Percentiles rank a stretch among this genome's conserved stretches.
Conservation (phyloP, 164 flowering plant genomes). For the Kingdonia uniflora region DNA sequence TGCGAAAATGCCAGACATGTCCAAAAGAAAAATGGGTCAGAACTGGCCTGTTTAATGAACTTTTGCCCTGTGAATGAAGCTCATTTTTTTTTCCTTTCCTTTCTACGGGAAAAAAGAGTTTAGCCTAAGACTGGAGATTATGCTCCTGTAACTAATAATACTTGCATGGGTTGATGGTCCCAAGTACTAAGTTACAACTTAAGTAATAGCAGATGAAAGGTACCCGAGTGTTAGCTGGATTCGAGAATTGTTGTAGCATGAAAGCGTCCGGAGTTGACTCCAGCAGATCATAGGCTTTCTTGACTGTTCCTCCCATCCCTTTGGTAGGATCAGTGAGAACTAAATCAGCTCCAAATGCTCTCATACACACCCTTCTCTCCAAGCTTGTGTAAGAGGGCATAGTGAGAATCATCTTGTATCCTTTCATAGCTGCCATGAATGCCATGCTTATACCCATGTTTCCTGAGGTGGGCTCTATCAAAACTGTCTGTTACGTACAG, state of each 20-base stretch:
- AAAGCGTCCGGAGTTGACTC: slow-evolving; percentile 75
- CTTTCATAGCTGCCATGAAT: slow-evolving; percentile 89
- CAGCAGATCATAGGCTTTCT: slow-evolving; percentile 73
- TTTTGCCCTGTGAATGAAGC: too few species aligned
- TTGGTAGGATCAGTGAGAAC: slow-evolving; percentile 83
- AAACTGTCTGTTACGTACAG: slow-evolving; percentile 38
- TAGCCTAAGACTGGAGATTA: too few species aligned
- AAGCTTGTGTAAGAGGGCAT: slow-evolving; percentile 99
- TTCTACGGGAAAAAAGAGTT: too few species aligned
- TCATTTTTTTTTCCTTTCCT: too few species aligned
- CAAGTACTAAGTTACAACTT: too few species aligned
- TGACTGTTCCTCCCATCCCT: slow-evolving; percentile 95
- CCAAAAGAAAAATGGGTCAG: too few species aligned
- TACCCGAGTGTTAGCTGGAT: slow-evolving; percentile 66
- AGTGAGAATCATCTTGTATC: slow-evolving; percentile 83
- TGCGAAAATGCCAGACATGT: too few species aligned
- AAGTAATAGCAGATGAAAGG: too few species aligned
- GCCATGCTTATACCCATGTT: slow-evolving; percentile 99
- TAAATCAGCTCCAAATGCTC: slow-evolving; percentile 87
- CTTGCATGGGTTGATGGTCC: too few species aligned
- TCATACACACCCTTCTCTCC: slow-evolving; percentile 91
- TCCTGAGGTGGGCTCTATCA: slow-evolving; percentile 98
- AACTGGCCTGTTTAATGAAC: too few species aligned
- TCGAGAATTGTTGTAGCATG: slow-evolving; percentile 89
- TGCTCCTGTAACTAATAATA: too few species aligned